Percentiles rank a stretch among this genome's conserved stretches.
phyloP scores from a whole-genome alignment of 176 grass and related monocot genomes.

The Canna indica region DNA sequence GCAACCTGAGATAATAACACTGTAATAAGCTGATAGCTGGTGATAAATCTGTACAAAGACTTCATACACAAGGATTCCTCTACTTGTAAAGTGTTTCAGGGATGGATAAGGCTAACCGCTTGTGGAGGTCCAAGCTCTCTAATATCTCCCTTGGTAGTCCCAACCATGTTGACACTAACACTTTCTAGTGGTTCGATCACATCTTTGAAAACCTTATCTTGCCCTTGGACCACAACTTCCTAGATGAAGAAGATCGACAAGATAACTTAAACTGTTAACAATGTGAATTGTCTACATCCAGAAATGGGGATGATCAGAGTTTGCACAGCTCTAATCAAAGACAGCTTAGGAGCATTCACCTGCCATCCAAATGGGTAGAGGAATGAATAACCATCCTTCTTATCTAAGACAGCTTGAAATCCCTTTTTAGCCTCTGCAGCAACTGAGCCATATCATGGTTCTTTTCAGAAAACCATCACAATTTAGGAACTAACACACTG shows the following conservation, averaged over 20 bases:
- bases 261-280: not conserved
- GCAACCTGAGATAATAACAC: constrained; percentile 46
- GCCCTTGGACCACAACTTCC: constrained; percentile 79
- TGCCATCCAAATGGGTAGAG: constrained; percentile 93
- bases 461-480: constrained; percentile 51
- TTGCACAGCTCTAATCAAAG: not conserved
- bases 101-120: constrained; percentile 25
- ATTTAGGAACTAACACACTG: constrained; percentile 20
- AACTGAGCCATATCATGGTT: constrained; percentile 78
- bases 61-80: not conserved
- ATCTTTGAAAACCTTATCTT: constrained; percentile 98
- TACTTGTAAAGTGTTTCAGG: too few species aligned
- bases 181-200: constrained; percentile 86
- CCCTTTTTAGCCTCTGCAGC: constrained; percentile 89
- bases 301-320: not conserved
- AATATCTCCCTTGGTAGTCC: constrained; percentile 69
- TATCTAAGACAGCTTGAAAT: constrained; percentile 56
- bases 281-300: not conserved
- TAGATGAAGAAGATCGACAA: constrained; percentile 17
- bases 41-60: not conserved
- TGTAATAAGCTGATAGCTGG: not conserved
- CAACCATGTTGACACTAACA: constrained; percentile 71
- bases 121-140: constrained; percentile 75
- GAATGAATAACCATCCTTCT: constrained; percentile 64
- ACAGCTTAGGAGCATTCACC: constrained; percentile 28